Evolutionary conservation across 495 filamentous ascomycete genomes (phyloP).

Genomic region (Podospora pseudocomata): DNA sequence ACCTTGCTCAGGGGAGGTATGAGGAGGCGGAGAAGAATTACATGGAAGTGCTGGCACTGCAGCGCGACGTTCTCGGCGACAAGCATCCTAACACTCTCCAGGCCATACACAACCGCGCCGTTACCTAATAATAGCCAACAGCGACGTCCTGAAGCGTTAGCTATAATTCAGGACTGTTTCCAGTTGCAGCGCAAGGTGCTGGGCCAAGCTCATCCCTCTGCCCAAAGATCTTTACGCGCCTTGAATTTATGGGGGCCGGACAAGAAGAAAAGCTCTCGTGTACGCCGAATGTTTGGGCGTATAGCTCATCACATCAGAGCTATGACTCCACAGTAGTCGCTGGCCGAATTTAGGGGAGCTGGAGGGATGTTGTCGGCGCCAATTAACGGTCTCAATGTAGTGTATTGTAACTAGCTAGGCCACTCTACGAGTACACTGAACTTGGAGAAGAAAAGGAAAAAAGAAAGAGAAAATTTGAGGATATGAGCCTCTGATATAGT

Average conservation of each 20-base stretch:
- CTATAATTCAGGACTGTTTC: neutral
- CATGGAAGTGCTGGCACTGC: neutral
- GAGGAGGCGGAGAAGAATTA: conserved; percentile 1
- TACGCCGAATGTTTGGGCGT: neutral
- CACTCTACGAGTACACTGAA: too few relatives aligned
- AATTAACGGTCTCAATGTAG: too few relatives aligned
- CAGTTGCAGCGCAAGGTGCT: neutral
- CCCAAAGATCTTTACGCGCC: neutral
- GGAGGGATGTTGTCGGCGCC: too few relatives aligned
- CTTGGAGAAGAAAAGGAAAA: too few relatives aligned
- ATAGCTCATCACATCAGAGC: neutral
- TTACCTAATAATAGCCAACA: conserved; percentile 20
- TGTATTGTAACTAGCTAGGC: too few relatives aligned
- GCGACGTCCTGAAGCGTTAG: conserved; percentile 1
- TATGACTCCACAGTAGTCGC: neutral
- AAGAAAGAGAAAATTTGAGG: too few relatives aligned
- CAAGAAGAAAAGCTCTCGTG: neutral
- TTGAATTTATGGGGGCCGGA: neutral
- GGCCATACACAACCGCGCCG: conserved; percentile 26
- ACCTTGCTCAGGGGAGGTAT: conserved; percentile 21
- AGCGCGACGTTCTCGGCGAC: conserved; percentile 8
- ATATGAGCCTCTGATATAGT: too few relatives aligned
- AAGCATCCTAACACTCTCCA: conserved; percentile 32
- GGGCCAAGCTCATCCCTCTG: neutral
- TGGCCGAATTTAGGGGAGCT: too few relatives aligned